These are phyloP conservation scores for Chaetomium sp. DNA, from an alignment of 2,329 filamentous ascomycete species.

Conservation along the genomic window DNA sequence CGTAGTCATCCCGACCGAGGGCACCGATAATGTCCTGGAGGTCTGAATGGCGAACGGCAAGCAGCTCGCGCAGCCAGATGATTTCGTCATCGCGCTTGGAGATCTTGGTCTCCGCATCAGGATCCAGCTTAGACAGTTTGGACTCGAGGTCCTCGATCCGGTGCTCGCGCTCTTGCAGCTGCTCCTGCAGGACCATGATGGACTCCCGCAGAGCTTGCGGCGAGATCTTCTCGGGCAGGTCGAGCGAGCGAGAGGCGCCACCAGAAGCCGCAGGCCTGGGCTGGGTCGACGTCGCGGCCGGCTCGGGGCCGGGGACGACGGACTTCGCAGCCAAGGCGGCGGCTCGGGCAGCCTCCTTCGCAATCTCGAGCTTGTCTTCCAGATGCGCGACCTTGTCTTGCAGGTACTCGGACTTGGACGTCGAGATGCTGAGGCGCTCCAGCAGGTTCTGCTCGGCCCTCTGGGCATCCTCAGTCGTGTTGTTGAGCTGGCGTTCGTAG, in stretches of 20 bases:
- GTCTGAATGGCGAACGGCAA: constrained; percentile 84
- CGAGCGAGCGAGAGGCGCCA: constrained; percentile 36
- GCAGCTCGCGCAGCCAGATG: constrained; percentile 85
- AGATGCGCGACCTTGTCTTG: constrained; percentile 79
- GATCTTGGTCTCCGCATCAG: constrained; percentile 72
- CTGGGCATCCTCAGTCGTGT: constrained; percentile 73
- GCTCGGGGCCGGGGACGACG: constrained; percentile 21
- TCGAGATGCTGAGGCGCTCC: constrained; percentile 73
- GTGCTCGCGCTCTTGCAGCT: constrained; percentile 87
- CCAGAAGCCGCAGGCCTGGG: constrained; percentile 22
- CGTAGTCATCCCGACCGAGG: constrained; percentile 66
- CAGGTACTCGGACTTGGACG: constrained; percentile 77
- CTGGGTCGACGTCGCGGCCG: constrained; percentile 29
- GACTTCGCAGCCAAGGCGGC: constrained; percentile 69
- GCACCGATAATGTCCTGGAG: constrained; percentile 84
- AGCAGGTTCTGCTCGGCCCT: constrained; percentile 71
- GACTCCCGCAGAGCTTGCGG: constrained; percentile 92
- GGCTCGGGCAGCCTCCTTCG: constrained; percentile 78
- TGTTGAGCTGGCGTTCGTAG: constrained; percentile 67
- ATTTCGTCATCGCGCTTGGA: constrained; percentile 93
- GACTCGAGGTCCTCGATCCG: constrained; percentile 83
- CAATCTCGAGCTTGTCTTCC: constrained; percentile 85
- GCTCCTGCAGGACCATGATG: constrained; percentile 92
- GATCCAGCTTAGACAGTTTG: constrained; percentile 60
- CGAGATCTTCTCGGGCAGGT: constrained; percentile 77